Percentiles rank a stretch among this genome's conserved stretches.
Conservation (phyloP, 2,329 filamentous ascomycete species). For the Penicillium sp. region DNA sequence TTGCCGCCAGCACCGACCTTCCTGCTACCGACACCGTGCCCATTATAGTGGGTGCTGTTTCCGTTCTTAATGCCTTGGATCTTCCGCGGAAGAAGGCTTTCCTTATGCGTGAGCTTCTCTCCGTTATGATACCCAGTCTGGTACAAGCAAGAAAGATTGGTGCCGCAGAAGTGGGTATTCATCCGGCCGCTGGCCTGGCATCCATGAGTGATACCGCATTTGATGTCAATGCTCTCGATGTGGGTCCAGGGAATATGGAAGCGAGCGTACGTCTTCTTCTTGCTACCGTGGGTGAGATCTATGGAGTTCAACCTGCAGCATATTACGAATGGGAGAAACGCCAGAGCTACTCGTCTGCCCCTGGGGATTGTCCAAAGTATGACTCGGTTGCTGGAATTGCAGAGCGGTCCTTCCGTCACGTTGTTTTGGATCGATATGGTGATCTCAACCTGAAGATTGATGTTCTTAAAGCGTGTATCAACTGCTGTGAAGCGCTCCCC, state of each 20-base stretch:
- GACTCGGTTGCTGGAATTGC: constrained; percentile 39
- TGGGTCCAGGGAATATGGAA: constrained; percentile 42
- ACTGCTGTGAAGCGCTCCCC: constrained; percentile 87
- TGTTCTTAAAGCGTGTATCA: constrained; percentile 82
- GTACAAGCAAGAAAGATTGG: constrained; percentile 88
- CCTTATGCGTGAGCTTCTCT: constrained; percentile 78
- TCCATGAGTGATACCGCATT: constrained; percentile 57
- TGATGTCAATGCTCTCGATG: constrained; percentile 42
- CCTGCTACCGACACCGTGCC: constrained; percentile 71
- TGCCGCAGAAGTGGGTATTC: constrained; percentile 92
- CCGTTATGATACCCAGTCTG: constrained; percentile 74
- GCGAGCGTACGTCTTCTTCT: constrained; percentile 39
- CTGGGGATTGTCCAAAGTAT: constrained; percentile 24
- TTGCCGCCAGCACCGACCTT: constrained; percentile 56
- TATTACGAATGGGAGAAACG: constrained; percentile 33
- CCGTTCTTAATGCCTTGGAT: constrained; percentile 74
- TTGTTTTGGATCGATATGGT: constrained; percentile 59
- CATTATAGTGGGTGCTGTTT: constrained; percentile 78
- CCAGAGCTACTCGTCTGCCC: constrained; percentile 19
- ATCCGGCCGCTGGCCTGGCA: constrained; percentile 82
- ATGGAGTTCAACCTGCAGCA: constrained; percentile 39
- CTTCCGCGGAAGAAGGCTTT: constrained; percentile 87
- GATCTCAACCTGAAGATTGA: constrained; percentile 77
- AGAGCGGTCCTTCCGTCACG: constrained; percentile 45
- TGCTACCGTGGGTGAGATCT: constrained; percentile 37